Evolutionary conservation across 352 stramenopile genomes (phyloP), one percentile per base, ranked within the genome.

Genomic region (Globisporangium canariense): DNA sequence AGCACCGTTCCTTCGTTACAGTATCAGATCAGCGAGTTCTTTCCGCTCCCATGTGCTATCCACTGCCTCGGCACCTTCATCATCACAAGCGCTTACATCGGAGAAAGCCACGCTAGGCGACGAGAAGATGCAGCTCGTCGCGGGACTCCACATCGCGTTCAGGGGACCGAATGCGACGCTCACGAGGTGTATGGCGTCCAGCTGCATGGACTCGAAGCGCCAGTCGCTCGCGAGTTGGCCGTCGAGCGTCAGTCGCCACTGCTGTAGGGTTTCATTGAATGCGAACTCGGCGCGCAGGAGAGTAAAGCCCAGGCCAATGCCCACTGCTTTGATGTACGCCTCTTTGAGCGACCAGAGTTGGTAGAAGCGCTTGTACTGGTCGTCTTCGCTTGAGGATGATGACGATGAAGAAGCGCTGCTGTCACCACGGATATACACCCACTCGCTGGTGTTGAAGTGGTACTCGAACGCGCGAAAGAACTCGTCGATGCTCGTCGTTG

Each of bases 331-430:
- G 50, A 91, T 88, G 43, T 86, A 92, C 34, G 83, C 62, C 49
- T 94, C 83, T 58, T 92, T 94, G 13, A 94, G 67, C 13, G 82
- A 90, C 85, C 85, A 92, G 18, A 91, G 73, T 10, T 62, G 68
- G 66, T 91, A 91, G 58, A 93, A 90, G 18, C 70, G 55, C 6
- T 58, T n/a, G 52, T 45, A 60, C 40, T 60, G 22, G 22, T 60
- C 52, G 5, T 41, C 54, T 14, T 66, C 46, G 3, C 34, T 61
- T 1, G 45, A 28, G 2, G 25, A 38, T 11, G 28, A 40, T 16
- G 13, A 41, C 16, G 7, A 38, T 11, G 28, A 40, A 6, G 13
- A 41, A 16, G 7, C 14, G 20, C n/a, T 61, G 11, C 36, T 40
- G 40, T 13, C 45, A n/a, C 34, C 49, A 34, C 64, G 68, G 67